Conservation (phyloP, 108 stramenopile genomes). For the Skeletonema menzelii region DNA sequence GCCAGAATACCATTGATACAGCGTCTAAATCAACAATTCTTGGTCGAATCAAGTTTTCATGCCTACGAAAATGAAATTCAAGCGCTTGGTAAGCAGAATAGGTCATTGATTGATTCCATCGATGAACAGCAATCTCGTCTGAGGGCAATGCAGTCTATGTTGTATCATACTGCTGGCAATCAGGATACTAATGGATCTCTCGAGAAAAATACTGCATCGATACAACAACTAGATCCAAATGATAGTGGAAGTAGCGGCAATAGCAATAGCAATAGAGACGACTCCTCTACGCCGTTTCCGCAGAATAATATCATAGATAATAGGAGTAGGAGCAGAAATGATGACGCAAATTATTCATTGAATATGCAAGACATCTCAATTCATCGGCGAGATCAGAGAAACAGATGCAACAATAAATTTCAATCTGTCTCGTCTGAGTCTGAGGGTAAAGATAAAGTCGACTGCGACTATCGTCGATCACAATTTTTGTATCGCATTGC, state of each 20-base stretch:
- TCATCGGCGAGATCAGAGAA: not conserved
- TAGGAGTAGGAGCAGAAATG: not conserved
- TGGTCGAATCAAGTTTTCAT: constrained; percentile 7
- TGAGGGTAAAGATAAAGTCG: constrained; percentile 16
- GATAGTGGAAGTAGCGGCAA: too few species aligned
- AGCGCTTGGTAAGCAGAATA: too few species aligned
- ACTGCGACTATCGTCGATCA: not conserved
- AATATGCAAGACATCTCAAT: not conserved
- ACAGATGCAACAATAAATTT: not conserved
- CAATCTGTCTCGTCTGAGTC: not conserved
- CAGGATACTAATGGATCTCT: not conserved
- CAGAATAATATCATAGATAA: too few species aligned
- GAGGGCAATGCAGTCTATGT: too few species aligned
- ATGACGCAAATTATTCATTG: not conserved
- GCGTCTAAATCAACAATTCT: constrained; percentile 12
- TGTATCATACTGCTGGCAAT: not conserved
- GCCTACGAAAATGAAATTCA: not conserved
- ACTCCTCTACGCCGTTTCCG: too few species aligned
- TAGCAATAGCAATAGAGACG: too few species aligned
- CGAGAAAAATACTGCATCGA: too few species aligned
- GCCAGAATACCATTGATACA: constrained; percentile 12
- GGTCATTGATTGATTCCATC: too few species aligned
- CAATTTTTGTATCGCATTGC: constrained; percentile 35
- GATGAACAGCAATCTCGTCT: too few species aligned
- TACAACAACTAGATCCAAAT: too few species aligned